Conservation (phyloP, 805 yeast species). For the Monosporozyma siamensis region DNA sequence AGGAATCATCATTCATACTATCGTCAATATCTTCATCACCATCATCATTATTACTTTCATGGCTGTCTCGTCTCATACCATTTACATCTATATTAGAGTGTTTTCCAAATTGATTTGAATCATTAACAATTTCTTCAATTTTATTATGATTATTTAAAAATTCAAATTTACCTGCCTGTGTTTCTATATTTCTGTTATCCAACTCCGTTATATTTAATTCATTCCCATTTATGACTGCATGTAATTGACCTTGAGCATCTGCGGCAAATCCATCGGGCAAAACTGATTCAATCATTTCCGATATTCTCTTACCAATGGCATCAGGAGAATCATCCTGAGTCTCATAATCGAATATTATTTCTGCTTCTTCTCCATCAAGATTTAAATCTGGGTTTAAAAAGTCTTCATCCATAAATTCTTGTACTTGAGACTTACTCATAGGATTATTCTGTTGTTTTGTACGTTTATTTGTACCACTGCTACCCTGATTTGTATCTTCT, state of each 20-base stretch:
- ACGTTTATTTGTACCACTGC: not conserved
- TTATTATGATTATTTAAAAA: not conserved
- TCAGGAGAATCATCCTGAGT: constrained; percentile 20
- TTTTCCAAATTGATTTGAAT: not conserved
- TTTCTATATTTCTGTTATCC: not conserved
- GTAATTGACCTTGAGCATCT: constrained; percentile 20
- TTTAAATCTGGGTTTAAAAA: constrained; percentile 21
- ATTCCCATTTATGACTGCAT: constrained; percentile 21
- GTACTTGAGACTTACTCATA: constrained; percentile 1
- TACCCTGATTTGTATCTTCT: constrained; percentile 1
- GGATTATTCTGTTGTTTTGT: not conserved
- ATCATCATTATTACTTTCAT: constrained; percentile 3
- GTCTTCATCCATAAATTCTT: constrained; percentile 10
- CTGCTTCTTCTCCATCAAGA: constrained; percentile 22
- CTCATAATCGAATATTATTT: constrained; percentile 27
- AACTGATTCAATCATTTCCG: constrained; percentile 26
- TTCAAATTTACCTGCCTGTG: not conserved
- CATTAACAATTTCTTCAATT: constrained; percentile 2
- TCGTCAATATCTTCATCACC: not conserved
- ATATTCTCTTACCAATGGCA: constrained; percentile 21
- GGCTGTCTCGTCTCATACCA: not conserved
- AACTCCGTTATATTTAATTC: constrained; percentile 20
- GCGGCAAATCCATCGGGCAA: constrained; percentile 22
- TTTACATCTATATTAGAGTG: not conserved
- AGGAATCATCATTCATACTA: not conserved